Evolutionary conservation across 805 yeast genomes (phyloP), one percentile per base, ranked within the genome.

Genomic region (Lipomyces kockii): DNA sequence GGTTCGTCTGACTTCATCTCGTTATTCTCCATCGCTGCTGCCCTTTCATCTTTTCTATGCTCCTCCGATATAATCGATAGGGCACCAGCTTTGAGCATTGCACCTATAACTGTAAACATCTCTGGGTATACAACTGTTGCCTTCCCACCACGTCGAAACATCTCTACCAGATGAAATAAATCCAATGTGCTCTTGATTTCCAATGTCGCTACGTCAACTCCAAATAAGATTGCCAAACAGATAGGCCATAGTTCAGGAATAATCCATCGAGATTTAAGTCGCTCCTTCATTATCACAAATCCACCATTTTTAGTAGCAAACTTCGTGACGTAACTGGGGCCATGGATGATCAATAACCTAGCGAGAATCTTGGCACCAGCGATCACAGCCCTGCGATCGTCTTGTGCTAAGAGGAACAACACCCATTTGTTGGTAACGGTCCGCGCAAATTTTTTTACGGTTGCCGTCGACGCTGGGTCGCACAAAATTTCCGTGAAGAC

Each of bases 381-480:
- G 46, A 78, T 75, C n/a, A 75, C 79, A 22, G 72, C 83, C 58
- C 78, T 74, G 37, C 80, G 69, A 62, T 81, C 73, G 6, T 74
- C 72, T 66, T 81, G 81, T 62, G 84, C 78, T 12, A 89, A 74
- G 14, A 89, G 75, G 11, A 90, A 78, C 9, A 90, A 73, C 2
- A 85, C 79, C 89, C 93, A 88, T 73, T 88, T 89, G 5, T 88
- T 81, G 0, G 91, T 84, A 1, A 90, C 80, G 0, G 88, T 80
- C 58, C 87, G 83, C 82, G 83, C 72, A 77, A 82, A 72, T 77
- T 83, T 75, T 77, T 84, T 75, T 80, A 78, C 57, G 75, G 78
- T 65, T 59, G 64, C 65, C 51, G 65, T 70, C 20, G 73, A 69
- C 11, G 76, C 75, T 34, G 83, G 74, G 51, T 84, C 85, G 68